Evolutionary conservation across 345 rosid species (phyloP).

Genomic region (Combretum micranthum): DNA sequence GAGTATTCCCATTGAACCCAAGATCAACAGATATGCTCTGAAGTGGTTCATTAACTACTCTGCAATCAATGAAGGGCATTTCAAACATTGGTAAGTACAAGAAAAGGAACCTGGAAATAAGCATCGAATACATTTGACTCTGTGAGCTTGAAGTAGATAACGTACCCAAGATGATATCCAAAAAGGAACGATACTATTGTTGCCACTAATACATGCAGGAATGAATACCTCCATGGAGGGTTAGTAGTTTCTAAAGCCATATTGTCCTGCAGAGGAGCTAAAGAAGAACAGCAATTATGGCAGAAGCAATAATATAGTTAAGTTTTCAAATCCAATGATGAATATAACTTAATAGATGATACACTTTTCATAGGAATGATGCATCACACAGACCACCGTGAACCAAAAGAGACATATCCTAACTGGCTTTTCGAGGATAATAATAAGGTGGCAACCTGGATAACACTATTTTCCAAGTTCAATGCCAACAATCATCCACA

Average conservation of each 20-base stretch:
- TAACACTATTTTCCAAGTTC: background rate
- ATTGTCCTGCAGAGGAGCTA: slow-evolving; percentile 43
- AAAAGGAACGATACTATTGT: slow-evolving; percentile 74
- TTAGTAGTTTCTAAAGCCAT: slow-evolving; percentile 43
- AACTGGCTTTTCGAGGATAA: no score
- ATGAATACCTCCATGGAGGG: slow-evolving; percentile 78
- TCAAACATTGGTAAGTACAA: slow-evolving; percentile 3
- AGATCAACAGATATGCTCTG: slow-evolving; percentile 83
- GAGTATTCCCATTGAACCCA: slow-evolving; percentile 78
- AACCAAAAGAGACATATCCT: no score
- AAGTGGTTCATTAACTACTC: slow-evolving; percentile 96
- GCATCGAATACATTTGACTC: slow-evolving; percentile 2
- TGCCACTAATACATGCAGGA: slow-evolving; percentile 82
- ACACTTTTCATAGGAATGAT: no score
- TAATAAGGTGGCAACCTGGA: no score
- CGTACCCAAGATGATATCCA: slow-evolving; percentile 95
- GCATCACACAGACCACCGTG: no score
- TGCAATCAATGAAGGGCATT: slow-evolving; percentile 13
- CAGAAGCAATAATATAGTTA: slow-evolving; percentile 1
- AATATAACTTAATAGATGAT: background rate
- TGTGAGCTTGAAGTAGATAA: slow-evolving; percentile 12
- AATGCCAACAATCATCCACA: background rate
- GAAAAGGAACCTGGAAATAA: background rate
- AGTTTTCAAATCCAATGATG: slow-evolving; percentile 3
- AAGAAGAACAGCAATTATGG: slow-evolving; percentile 7